Percentiles rank a stretch among this genome's conserved stretches.
These are phyloP conservation scores for Tylopilus plumbeoviolaceoides DNA, from an alignment of 768 basidiomycete species.

Conservation along the genomic window DNA sequence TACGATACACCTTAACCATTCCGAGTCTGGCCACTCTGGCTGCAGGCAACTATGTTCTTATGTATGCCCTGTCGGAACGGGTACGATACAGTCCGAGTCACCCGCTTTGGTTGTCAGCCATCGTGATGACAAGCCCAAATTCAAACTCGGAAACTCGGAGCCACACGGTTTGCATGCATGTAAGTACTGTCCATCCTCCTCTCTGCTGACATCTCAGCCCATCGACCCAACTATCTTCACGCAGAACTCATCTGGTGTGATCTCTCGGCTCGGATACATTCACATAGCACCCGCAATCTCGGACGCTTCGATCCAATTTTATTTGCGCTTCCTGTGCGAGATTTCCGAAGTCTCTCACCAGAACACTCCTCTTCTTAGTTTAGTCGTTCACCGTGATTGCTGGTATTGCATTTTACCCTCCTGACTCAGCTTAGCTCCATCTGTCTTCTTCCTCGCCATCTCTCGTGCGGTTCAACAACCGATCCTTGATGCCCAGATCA, in stretches of 20 bases:
- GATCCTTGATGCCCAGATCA: too few relatives aligned
- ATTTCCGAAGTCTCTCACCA: constrained; percentile 48
- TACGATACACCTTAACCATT: too few relatives aligned
- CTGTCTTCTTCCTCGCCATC: neutral
- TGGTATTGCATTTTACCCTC: constrained; percentile 43
- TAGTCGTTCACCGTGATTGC: constrained; percentile 64
- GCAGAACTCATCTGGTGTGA: constrained; percentile 59
- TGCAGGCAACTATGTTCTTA: neutral
- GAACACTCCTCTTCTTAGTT: constrained; percentile 69
- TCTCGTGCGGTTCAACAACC: constrained; percentile 32
- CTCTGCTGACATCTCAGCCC: neutral
- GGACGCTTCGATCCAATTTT: constrained; percentile 75
- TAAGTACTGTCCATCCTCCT: neutral
- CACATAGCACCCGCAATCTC: constrained; percentile 75
- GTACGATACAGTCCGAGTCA: constrained; percentile 50
- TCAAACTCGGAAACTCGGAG: constrained; percentile 33
- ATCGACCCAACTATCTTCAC: constrained; percentile 39
- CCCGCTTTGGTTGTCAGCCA: constrained; percentile 57
- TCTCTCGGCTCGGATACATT: constrained; percentile 63
- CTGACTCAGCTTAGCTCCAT: too few relatives aligned
- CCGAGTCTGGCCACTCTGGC: too few relatives aligned
- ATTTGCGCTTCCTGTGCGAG: constrained; percentile 54
- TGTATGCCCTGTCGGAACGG: constrained; percentile 50
- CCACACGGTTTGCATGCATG: neutral
- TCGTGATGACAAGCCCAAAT: constrained; percentile 36